Evolutionary conservation across 805 yeast genomes (phyloP).

Genomic region (Wickerhamiella spandovensis): DNA sequence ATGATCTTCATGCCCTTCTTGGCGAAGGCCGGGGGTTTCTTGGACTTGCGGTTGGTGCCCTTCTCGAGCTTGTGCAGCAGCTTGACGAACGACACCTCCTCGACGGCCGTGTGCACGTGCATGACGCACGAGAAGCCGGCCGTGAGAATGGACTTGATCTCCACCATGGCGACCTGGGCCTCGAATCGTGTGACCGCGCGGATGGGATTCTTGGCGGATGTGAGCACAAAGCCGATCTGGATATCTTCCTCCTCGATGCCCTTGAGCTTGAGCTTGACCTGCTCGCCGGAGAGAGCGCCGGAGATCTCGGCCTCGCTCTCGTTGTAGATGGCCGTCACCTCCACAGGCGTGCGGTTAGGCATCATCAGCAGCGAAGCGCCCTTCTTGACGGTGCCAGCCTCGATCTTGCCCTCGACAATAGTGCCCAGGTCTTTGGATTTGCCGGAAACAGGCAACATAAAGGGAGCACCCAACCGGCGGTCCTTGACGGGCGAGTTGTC

Average conservation of each 20-base stretch:
- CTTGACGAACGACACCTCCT: constrained; percentile 74
- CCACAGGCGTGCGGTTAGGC: constrained; percentile 83
- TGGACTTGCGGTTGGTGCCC: constrained; percentile 92
- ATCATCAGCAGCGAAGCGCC: constrained; percentile 62
- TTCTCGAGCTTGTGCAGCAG: constrained; percentile 87
- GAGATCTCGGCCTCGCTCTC: constrained; percentile 94
- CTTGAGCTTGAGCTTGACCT: constrained; percentile 81
- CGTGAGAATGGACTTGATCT: constrained; percentile 84
- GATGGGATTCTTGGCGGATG: constrained; percentile 77
- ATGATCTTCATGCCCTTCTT: constrained; percentile 98
- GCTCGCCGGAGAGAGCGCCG: constrained; percentile 90
- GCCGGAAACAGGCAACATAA: constrained; percentile 90
- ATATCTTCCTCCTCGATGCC: constrained; percentile 97
- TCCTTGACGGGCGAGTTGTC: constrained; percentile 69
- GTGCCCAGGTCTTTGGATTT: constrained; percentile 97
- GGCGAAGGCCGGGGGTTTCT: constrained; percentile 96
- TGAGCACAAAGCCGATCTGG: constrained; percentile 78
- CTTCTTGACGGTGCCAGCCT: constrained; percentile 84
- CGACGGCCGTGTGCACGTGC: constrained; percentile 98
- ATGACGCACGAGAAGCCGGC: constrained; percentile 95
- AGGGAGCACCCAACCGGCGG: constrained; percentile 86
- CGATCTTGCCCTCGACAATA: constrained; percentile 95
- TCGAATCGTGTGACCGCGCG: constrained; percentile 82
- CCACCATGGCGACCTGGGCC: constrained; percentile 95
- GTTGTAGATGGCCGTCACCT: constrained; percentile 75